phyloP scores from a whole-genome alignment of 257 asterid genomes.

The Striga asiatica region DNA sequence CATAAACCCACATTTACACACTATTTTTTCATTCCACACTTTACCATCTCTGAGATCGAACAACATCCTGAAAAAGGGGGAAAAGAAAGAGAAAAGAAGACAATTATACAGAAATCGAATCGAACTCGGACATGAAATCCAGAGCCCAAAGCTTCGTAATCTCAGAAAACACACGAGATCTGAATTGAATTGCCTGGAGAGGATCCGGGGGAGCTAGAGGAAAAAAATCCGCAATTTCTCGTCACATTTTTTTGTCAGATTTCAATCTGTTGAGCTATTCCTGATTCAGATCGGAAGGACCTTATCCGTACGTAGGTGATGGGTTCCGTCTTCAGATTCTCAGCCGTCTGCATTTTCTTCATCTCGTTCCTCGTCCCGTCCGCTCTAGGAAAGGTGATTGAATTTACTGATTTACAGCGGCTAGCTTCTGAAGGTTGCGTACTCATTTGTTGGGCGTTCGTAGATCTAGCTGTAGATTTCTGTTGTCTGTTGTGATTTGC shows the following conservation, averaged over 20 bases:
- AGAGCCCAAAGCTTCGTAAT: slow-evolving; percentile 4
- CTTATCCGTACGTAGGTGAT: slow-evolving; percentile 22
- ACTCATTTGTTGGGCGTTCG: neutral
- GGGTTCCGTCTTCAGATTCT: slow-evolving; percentile 34
- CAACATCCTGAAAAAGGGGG: neutral
- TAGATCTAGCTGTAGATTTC: slow-evolving; percentile 12
- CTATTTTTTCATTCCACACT: slow-evolving; percentile 1
- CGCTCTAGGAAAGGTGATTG: slow-evolving; percentile 42
- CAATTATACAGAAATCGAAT: neutral
- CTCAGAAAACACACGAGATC: slow-evolving; percentile 24
- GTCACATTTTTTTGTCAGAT: neutral
- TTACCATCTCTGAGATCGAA: slow-evolving; percentile 12
- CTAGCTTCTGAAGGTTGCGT: slow-evolving; percentile 2
- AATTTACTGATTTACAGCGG: slow-evolving; percentile 9
- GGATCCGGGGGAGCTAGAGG: slow-evolving; percentile 5
- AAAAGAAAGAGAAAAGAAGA: neutral
- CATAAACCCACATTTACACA: slow-evolving; percentile 18
- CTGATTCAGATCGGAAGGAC: slow-evolving; percentile 30
- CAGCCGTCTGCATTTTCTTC: slow-evolving; percentile 19
- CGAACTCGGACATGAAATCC: slow-evolving; percentile 14
- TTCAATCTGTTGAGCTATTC: neutral
- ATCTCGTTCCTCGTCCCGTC: slow-evolving; percentile 27
- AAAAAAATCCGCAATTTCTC: neutral
- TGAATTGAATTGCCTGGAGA: slow-evolving; percentile 9
- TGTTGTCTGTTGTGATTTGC: neutral